phyloP scores from a whole-genome alignment of 257 asterid genomes.

The Solanum acaule region DNA sequence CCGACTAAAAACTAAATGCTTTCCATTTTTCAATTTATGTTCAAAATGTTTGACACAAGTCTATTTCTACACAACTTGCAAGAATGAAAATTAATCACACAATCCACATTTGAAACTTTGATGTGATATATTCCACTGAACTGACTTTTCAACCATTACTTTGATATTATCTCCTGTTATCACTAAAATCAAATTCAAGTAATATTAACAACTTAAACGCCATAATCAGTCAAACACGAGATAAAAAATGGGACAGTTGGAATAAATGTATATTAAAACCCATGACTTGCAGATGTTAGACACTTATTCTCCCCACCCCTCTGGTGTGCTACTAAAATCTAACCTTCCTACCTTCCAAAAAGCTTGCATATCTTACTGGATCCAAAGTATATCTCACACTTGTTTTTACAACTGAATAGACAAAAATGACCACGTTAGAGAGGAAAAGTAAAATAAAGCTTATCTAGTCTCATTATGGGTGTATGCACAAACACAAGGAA shows the following conservation, averaged over 20 bases:
- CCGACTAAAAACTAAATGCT: not conserved
- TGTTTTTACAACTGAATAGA: not conserved
- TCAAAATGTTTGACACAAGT: not conserved
- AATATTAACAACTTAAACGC: not conserved
- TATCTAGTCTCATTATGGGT: not conserved
- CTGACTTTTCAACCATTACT: not conserved
- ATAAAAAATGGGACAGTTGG: not conserved
- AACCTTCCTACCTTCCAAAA: not conserved
- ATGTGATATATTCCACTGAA: not conserved
- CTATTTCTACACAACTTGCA: not conserved
- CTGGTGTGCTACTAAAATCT: not conserved
- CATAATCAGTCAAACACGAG: not conserved
- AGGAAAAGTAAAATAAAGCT: not conserved
- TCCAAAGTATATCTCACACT: not conserved
- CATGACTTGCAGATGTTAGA: not conserved
- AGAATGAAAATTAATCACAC: not conserved
- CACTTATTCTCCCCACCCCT: not conserved
- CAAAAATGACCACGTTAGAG: not conserved
- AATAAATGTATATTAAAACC: not conserved
- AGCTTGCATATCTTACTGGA: not conserved
- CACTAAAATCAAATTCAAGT: not conserved
- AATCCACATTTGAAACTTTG: not conserved
- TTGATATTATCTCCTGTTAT: not conserved
- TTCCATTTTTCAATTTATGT: not conserved
- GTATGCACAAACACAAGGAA: not conserved